Evolutionary conservation across 2,329 filamentous ascomycete genomes (phyloP), one percentile per base, ranked within the genome.

Genomic region (Aspergillus floridensis): DNA sequence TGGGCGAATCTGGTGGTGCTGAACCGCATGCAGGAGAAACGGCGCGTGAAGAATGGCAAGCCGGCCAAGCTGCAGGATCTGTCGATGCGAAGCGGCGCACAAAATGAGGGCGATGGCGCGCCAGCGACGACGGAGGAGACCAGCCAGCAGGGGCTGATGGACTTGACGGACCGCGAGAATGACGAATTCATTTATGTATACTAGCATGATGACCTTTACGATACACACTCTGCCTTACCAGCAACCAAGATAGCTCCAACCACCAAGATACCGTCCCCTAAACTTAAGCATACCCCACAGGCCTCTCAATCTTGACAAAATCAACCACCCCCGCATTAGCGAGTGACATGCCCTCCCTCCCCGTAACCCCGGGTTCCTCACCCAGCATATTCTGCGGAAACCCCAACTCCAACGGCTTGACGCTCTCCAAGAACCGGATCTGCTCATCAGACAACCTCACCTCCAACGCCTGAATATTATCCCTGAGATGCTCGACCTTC

Each of bases 161-260:
- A 90, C 72, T 65, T 88, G 64, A 88, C 87, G 0, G 87, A 90
- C 70, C 74, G 82, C 21, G 76, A 86, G 75, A 90, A 89, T 65
- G 86, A 90, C 59, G 86, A 89, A 66, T 89, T 89, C 74, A 80
- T 88, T 16, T 88, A 85, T 72, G 80, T 86, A 50, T 86, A 86
- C 65, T 86, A 62, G 52, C 14, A 44, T 44, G 38, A 19, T 22
- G 1, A 22, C 16, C 14, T 8, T 19, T 44, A 44, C 19, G 38
- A 44, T 6, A 29, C 26, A 29, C 26, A 29, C 7, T 29, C 7
- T 29, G 26, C 7, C 26, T 29, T 29, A 7, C 26, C 8, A 29
- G 26, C 26, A 8, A 29, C 7, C 26, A 29, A 26, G 16, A 16
- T 14, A 35, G 11, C 12, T 4, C 32, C 32, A 26, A 35, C 32